A percentile compares a stretch with the other conserved stretches of the same genome.
phyloP scores from a whole-genome alignment of 2,329 filamentous ascomycete species.

The Diaporthe citri region DNA sequence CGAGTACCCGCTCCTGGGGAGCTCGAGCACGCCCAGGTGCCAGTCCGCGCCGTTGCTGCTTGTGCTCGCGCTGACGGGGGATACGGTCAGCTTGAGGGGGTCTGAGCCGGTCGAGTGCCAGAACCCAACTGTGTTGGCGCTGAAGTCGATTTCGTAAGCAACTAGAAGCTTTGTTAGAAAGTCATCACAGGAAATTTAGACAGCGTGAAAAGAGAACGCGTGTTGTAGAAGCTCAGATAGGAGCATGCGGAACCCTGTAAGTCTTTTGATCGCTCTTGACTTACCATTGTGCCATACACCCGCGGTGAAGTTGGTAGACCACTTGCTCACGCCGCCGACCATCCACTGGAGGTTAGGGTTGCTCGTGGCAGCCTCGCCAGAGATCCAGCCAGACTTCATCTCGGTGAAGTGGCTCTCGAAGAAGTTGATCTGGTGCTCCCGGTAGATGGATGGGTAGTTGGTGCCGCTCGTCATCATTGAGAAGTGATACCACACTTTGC shows the following conservation, averaged over 20 bases:
- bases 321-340: slow-evolving; percentile 70
- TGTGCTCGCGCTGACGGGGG: slow-evolving; percentile 68
- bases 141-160: slow-evolving; percentile 64
- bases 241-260: slow-evolving; percentile 68
- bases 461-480: slow-evolving; percentile 69
- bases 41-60: slow-evolving; percentile 78
- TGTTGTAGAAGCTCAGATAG: not conserved
- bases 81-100: slow-evolving; percentile 68
- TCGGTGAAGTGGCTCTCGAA: slow-evolving; percentile 82
- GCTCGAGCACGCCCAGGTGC: slow-evolving; percentile 78
- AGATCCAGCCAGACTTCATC: slow-evolving; percentile 76
- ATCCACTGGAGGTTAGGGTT: slow-evolving; percentile 74
- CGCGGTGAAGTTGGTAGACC: slow-evolving; percentile 71
- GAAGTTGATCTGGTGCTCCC: slow-evolving; percentile 75
- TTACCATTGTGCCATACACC: slow-evolving; percentile 77
- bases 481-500: slow-evolving; percentile 80
- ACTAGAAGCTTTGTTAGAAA: not conserved
- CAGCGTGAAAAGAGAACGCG: not conserved
- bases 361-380: slow-evolving; percentile 57
- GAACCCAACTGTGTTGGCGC: slow-evolving; percentile 71
- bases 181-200: not conserved
- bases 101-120: slow-evolving; percentile 76
- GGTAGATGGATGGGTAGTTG: slow-evolving; percentile 71
- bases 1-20: slow-evolving; percentile 68
- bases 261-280: slow-evolving; percentile 56